A percentile compares a stretch with the other conserved stretches of the same genome.
phyloP scores from a whole-genome alignment of 176 grass and related monocot genomes.

The maize (Zea mays) region DNA sequence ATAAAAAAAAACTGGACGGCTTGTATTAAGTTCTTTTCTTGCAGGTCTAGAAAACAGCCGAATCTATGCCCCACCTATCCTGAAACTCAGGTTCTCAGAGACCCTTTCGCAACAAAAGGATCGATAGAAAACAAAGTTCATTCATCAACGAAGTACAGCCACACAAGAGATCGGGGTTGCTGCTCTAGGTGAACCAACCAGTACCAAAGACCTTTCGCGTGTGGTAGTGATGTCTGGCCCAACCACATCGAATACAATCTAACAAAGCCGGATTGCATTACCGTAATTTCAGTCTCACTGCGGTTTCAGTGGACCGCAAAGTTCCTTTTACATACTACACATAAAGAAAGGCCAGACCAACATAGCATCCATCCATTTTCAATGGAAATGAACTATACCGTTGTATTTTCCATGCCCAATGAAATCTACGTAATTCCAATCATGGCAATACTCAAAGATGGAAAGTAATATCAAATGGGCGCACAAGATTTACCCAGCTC shows the following conservation, averaged over 20 bases:
- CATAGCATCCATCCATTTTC: constrained; percentile 3
- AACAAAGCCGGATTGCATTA: constrained; percentile 3
- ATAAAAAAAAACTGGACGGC: too few relatives aligned
- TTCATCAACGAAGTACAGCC: neutral
- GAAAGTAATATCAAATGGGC: neutral
- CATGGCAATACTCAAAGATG: constrained; percentile 2
- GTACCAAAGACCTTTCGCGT: neutral
- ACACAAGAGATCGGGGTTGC: neutral
- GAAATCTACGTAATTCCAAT: constrained; percentile 18
- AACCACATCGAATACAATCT: constrained; percentile 46
- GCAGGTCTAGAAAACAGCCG: too few relatives aligned
- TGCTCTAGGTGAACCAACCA: constrained; percentile 9
- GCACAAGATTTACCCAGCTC: constrained; percentile 5
- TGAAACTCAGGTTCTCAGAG: too few relatives aligned
- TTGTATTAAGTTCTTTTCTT: too few relatives aligned
- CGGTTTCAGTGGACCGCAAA: neutral
- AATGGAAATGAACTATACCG: neutral
- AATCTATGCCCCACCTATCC: too few relatives aligned
- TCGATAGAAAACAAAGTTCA: constrained; percentile 23
- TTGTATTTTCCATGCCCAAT: constrained; percentile 16
- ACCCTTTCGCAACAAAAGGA: neutral
- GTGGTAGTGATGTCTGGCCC: constrained; percentile 28
- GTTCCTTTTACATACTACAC: neutral
- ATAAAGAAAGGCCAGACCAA: constrained; percentile 6
- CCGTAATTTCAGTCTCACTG: constrained; percentile 10